Evolutionary conservation across 2,329 filamentous ascomycete genomes (phyloP).

Genomic region (Nemania diffusa): DNA sequence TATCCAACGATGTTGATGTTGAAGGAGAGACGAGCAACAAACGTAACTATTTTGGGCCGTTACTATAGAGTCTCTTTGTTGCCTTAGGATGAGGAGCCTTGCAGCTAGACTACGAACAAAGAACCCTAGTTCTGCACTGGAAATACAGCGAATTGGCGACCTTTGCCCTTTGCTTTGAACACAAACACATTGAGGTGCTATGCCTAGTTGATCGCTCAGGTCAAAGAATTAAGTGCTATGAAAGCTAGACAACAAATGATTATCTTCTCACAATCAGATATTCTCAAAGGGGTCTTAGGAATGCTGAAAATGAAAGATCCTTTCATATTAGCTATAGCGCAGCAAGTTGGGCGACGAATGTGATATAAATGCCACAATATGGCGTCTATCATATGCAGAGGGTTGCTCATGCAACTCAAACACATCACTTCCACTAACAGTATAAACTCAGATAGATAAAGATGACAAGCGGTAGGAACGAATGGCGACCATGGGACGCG

Average conservation of each 20-base stretch:
- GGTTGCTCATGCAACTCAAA: neutral
- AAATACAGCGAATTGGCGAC: neutral
- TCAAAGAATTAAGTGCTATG: neutral
- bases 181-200: neutral
- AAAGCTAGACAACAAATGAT: conserved; percentile 1
- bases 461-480: conserved; percentile 2
- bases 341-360: neutral
- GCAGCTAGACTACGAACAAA: conserved; percentile 3
- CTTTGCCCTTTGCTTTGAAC: neutral
- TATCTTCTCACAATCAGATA: neutral
- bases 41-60: neutral
- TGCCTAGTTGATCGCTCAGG: neutral
- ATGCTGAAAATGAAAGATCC: neutral
- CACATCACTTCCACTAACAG: neutral
- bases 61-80: neutral
- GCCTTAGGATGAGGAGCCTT: neutral
- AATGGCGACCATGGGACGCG: conserved; percentile 20
- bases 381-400: neutral
- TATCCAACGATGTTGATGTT: neutral
- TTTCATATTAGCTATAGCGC: neutral
- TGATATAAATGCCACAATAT: conserved; percentile 1
- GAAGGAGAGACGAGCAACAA: neutral
- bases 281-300: neutral
- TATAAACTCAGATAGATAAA: neutral
- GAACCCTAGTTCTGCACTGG: neutral